A percentile compares a stretch with the other conserved stretches of the same genome.
Evolutionary conservation across 768 basidiomycete species (phyloP).

Genomic region (Leccinum longicurvipes): DNA sequence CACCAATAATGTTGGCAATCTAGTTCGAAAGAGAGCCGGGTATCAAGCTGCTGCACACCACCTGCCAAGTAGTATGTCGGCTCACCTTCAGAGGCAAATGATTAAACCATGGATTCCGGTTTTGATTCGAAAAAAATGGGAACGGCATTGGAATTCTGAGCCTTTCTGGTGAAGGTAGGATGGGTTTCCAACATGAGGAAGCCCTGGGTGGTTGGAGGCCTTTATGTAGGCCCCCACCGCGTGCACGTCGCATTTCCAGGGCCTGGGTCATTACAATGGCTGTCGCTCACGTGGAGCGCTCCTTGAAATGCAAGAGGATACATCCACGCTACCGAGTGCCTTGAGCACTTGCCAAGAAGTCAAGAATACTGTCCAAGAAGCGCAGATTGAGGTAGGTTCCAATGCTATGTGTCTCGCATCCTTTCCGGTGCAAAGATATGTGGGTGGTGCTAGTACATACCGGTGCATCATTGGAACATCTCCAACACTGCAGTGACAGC

Average conservation of each 20-base stretch:
- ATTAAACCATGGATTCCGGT: slow-evolving; percentile 41
- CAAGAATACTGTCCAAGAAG: slow-evolving; percentile 3
- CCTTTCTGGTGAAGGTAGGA: slow-evolving; percentile 7
- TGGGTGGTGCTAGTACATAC: neutral
- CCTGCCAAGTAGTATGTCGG: neutral
- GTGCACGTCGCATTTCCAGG: slow-evolving; percentile 26
- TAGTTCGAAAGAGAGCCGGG: slow-evolving; percentile 10
- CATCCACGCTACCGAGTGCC: neutral
- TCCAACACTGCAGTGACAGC: slow-evolving; percentile 6
- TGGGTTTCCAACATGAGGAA: slow-evolving; percentile 12
- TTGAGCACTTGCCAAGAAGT: neutral
- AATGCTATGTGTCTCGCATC: slow-evolving; percentile 7
- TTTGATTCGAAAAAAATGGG: slow-evolving; percentile 16
- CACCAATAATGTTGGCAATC: slow-evolving; percentile 56
- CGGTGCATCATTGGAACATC: neutral
- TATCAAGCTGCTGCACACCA: slow-evolving; percentile 4
- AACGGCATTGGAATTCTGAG: slow-evolving; percentile 21
- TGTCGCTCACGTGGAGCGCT: slow-evolving; percentile 16
- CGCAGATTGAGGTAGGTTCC: neutral
- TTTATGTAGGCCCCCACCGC: slow-evolving; percentile 29
- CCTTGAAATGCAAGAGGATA: slow-evolving; percentile 7
- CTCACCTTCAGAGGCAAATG: slow-evolving; percentile 54
- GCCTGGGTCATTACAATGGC: slow-evolving; percentile 13
- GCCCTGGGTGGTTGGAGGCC: slow-evolving; percentile 10
- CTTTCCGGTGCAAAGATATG: slow-evolving; percentile 5